phyloP scores from a whole-genome alignment of 805 yeast genomes.

The Hemisphaericaspora nanyangensis region DNA sequence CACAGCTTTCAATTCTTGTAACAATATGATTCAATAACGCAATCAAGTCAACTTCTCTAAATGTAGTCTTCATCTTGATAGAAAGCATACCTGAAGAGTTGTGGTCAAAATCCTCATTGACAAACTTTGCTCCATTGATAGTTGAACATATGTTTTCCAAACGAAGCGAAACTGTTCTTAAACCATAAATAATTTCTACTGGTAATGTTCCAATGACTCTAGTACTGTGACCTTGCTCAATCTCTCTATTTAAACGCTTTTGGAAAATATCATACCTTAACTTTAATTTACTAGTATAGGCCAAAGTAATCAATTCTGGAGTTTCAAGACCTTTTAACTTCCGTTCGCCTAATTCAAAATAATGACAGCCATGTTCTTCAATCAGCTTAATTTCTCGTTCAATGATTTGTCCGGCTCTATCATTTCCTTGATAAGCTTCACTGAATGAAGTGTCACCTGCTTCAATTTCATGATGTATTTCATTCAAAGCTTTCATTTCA shows the following conservation, averaged over 20 bases:
- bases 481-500: conserved; percentile 60
- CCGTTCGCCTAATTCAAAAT: conserved; percentile 74
- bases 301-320: conserved; percentile 79
- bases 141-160: conserved; percentile 56
- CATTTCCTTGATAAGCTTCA: conserved; percentile 44
- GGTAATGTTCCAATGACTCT: conserved; percentile 37
- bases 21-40: conserved; percentile 60
- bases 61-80: conserved; percentile 13
- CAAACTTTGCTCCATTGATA: conserved; percentile 39
- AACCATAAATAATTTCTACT: conserved; percentile 43
- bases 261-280: conserved; percentile 51
- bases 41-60: conserved; percentile 41
- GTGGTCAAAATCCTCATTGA: conserved; percentile 23
- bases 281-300: conserved; percentile 64
- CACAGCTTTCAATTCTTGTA: conserved; percentile 64
- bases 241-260: conserved; percentile 20
- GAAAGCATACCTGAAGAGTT: conserved; percentile 22
- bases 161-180: conserved; percentile 52
- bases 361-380: conserved; percentile 64
- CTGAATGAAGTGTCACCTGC: conserved; percentile 21
- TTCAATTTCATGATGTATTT: conserved; percentile 40
- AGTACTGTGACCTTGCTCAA: conserved; percentile 26
- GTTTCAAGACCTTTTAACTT: conserved; percentile 93
- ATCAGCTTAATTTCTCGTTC: conserved; percentile 64
- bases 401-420: conserved; percentile 50